Conservation (phyloP, 345 rosid species). For the Psidium guajava region DNA sequence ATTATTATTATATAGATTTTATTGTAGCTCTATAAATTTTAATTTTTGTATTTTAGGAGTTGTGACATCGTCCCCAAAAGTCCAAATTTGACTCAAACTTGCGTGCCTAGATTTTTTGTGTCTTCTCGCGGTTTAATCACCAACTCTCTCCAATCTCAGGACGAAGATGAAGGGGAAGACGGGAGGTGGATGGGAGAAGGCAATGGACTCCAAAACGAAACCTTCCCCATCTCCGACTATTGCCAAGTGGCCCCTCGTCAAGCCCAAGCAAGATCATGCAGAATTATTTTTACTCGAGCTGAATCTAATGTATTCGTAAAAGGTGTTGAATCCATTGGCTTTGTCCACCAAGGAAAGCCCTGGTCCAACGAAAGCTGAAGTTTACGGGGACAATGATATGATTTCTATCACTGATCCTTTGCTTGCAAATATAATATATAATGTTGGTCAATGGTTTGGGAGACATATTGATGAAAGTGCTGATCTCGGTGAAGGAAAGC, state of each 20-base stretch:
- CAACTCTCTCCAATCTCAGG: too few relatives aligned
- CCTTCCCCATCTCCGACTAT: background rate
- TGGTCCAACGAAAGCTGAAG: slow-evolving; percentile 87
- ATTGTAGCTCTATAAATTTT: too few relatives aligned
- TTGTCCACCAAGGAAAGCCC: slow-evolving; percentile 86
- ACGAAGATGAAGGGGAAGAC: background rate
- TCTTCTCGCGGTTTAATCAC: too few relatives aligned
- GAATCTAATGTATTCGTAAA: slow-evolving; percentile 62
- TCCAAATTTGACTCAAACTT: too few relatives aligned
- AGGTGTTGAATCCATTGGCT: slow-evolving; percentile 67
- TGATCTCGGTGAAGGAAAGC: slow-evolving; percentile 59
- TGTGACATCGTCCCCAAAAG: too few relatives aligned
- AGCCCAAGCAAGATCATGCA: slow-evolving; percentile 37
- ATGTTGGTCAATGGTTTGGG: slow-evolving; percentile 79
- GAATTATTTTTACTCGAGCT: slow-evolving; percentile 46
- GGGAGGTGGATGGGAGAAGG: background rate
- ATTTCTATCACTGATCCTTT: slow-evolving; percentile 54
- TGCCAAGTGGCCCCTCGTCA: slow-evolving; percentile 25
- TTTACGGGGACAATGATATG: slow-evolving; percentile 79
- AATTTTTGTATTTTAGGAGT: too few relatives aligned
- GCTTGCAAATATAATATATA: slow-evolving; percentile 54
- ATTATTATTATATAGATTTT: too few relatives aligned
- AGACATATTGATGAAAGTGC: slow-evolving; percentile 81
- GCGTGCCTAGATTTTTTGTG: too few relatives aligned
- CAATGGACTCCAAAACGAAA: background rate